Evolutionary conservation across 179 eudicot genomes (phyloP).

Genomic region (Gypsophila paniculata): DNA sequence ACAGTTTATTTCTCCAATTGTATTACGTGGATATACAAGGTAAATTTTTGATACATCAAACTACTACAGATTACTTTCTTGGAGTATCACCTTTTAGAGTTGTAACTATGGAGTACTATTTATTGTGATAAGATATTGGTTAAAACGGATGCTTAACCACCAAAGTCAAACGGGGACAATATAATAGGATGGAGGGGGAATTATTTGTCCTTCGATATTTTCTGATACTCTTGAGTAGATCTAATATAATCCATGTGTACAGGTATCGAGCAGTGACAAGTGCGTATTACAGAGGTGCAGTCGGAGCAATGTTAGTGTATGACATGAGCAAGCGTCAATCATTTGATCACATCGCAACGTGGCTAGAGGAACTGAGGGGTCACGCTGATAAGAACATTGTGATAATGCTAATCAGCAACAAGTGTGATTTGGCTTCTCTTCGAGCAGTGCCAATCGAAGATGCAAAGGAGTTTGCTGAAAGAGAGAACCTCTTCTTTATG

Average conservation of each 20-base stretch:
- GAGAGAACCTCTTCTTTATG: slow-evolving; percentile 45
- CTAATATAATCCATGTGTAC: background rate
- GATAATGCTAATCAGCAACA: slow-evolving; percentile 42
- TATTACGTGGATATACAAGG: too few species aligned
- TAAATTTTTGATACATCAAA: too few species aligned
- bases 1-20: too few species aligned
- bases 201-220: background rate
- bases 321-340: slow-evolving; percentile 52
- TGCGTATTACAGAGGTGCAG: slow-evolving; percentile 53
- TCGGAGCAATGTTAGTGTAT: slow-evolving; percentile 47
- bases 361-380: slow-evolving; percentile 47
- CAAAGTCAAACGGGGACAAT: too few species aligned
- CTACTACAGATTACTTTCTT: too few species aligned
- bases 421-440: slow-evolving; percentile 42
- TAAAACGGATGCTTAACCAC: too few species aligned
- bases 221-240: background rate
- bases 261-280: slow-evolving; percentile 50
- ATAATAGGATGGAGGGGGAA: too few species aligned
- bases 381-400: slow-evolving; percentile 44
- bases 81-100: too few species aligned
- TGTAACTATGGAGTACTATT: too few species aligned
- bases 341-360: slow-evolving; percentile 43
- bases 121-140: too few species aligned
- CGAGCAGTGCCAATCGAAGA: slow-evolving; percentile 46
- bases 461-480: slow-evolving; percentile 51